phyloP scores from a whole-genome alignment of 225 moss, liverwort and hornwort species.

The Climacium dendroides region DNA sequence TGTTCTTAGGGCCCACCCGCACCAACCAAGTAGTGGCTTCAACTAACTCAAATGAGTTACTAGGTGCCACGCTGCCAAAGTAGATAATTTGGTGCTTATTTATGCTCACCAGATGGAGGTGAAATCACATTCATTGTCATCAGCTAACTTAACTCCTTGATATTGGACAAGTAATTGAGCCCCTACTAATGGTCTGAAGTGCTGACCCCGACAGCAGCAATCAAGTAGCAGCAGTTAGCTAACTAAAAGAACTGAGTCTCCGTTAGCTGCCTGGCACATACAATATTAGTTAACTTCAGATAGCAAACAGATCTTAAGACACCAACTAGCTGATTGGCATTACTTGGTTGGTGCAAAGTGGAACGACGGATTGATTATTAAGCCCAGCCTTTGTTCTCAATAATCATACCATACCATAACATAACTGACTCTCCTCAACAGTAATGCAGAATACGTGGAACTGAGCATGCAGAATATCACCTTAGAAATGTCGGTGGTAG shows the following conservation, averaged over 20 bases:
- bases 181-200: background rate
- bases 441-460: background rate
- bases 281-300: background rate
- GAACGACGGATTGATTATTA: background rate
- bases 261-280: background rate
- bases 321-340: background rate
- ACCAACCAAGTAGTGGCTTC: background rate
- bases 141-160: background rate
- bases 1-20: background rate
- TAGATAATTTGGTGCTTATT: background rate
- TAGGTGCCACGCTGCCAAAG: background rate
- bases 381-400: background rate
- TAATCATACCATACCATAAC: background rate
- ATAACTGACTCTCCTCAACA: background rate
- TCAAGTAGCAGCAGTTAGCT: background rate
- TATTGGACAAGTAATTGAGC: background rate
- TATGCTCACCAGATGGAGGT: background rate
- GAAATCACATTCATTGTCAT: background rate
- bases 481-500: constrained; percentile 30
- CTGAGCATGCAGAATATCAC: constrained; percentile 1
- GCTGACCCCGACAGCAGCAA: background rate
- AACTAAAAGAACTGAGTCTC: background rate
- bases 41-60: background rate
- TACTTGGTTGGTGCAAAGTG: background rate
- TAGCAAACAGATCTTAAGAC: background rate